Evolutionary conservation across 2,329 filamentous ascomycete genomes (phyloP).

Genomic region (Pseudogymnoascus sp.): DNA sequence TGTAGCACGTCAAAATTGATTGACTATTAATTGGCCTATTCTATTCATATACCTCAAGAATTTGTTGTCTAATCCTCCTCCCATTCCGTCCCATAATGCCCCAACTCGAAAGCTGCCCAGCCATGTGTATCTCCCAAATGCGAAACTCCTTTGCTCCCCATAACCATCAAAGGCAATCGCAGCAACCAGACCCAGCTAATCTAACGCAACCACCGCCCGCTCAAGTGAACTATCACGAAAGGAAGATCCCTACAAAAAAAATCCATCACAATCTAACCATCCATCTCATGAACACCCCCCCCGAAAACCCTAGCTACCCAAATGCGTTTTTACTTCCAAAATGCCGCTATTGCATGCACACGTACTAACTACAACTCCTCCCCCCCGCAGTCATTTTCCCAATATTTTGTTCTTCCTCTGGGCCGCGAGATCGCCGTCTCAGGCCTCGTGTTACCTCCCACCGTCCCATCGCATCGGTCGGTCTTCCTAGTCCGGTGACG

Average conservation of each 20-base stretch:
- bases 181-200: background rate
- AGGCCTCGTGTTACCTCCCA: background rate
- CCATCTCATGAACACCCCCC: background rate
- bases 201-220: background rate
- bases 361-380: background rate
- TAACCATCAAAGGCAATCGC: background rate
- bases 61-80: constrained; percentile 5
- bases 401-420: background rate
- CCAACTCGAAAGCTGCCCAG: background rate
- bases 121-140: background rate
- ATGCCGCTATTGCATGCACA: constrained; percentile 1
- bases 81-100: background rate
- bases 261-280: constrained; percentile 2
- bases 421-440: background rate
- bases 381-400: background rate
- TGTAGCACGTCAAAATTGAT: background rate
- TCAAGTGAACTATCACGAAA: background rate
- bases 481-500: background rate
- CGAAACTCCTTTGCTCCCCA: constrained; percentile 3
- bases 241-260: background rate
- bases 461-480: background rate
- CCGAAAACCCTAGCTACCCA: background rate
- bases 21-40: constrained; percentile 6
- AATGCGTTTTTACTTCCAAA: background rate
- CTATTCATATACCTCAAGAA: constrained; percentile 1